These are phyloP conservation scores for Zygotorulaspora danielsina DNA, from an alignment of 805 yeast species.

Conservation along the genomic window DNA sequence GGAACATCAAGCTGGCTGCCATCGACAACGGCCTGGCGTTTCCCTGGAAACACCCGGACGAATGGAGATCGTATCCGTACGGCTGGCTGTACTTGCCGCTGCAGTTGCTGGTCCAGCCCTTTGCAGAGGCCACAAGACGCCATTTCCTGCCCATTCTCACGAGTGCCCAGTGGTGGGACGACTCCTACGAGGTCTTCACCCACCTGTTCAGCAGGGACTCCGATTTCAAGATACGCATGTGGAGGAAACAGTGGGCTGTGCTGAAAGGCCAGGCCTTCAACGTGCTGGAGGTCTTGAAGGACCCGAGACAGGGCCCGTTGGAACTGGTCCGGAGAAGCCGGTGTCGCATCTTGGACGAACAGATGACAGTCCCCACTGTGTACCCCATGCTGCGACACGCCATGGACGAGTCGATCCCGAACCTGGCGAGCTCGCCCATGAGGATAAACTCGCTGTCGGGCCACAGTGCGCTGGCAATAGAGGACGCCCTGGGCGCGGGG, in stretches of 20 bases:
- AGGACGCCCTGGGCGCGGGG: constrained; percentile 7
- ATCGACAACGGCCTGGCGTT: constrained; percentile 71
- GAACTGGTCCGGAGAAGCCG: constrained; percentile 59
- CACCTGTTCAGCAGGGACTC: constrained; percentile 50
- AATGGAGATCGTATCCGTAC: constrained; percentile 74
- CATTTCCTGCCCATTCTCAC: constrained; percentile 58
- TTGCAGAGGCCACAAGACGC: constrained; percentile 49
- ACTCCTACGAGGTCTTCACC: constrained; percentile 44
- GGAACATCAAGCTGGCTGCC: constrained; percentile 54
- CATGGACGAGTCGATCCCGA: constrained; percentile 40
- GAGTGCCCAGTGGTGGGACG: constrained; percentile 68
- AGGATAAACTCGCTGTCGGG: constrained; percentile 15
- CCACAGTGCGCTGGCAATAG: neutral
- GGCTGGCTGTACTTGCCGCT: constrained; percentile 73
- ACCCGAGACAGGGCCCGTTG: constrained; percentile 57
- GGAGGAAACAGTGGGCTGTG: constrained; percentile 64
- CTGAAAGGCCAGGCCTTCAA: constrained; percentile 76
- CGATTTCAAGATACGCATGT: constrained; percentile 63
- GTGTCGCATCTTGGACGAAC: constrained; percentile 56
- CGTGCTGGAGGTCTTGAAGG: constrained; percentile 60
- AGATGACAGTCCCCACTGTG: constrained; percentile 51
- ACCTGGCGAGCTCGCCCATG: constrained; percentile 22
- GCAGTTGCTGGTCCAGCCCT: constrained; percentile 62
- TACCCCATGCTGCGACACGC: constrained; percentile 40
- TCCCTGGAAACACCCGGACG: constrained; percentile 82